Evolutionary conservation across 2,329 filamentous ascomycete species (phyloP).

Genomic region (Davidsoniella neocaledoniae): DNA sequence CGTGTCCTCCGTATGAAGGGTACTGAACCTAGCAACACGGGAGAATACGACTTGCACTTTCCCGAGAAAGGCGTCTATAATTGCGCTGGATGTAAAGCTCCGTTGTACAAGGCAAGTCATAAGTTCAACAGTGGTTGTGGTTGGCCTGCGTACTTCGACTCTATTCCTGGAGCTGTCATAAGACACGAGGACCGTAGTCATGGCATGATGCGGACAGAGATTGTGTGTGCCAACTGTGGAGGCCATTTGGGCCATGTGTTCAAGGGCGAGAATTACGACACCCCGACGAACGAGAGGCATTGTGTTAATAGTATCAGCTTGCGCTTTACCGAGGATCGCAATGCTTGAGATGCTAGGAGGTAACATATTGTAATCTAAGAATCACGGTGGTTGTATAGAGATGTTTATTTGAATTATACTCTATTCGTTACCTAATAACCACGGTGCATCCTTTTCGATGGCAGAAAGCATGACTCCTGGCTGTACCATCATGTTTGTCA

Average conservation of each 20-base stretch:
- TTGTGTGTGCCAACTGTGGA: conserved; percentile 86
- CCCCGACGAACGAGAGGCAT: conserved; percentile 87
- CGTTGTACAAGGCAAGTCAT: conserved; percentile 81
- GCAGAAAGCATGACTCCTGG: conserved; percentile 2
- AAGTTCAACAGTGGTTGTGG: conserved; percentile 96
- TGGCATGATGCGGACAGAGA: conserved; percentile 81
- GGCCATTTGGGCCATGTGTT: conserved; percentile 92
- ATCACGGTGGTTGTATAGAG: not conserved
- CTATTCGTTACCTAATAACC: conserved; percentile 1
- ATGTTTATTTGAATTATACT: too few relatives aligned
- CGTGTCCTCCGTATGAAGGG: conserved; percentile 82
- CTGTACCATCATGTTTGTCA: not conserved
- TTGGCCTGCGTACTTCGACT: conserved; percentile 97
- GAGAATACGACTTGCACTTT: conserved; percentile 77
- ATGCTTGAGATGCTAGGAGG: too few relatives aligned
- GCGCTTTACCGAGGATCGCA: conserved; percentile 41
- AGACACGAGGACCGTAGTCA: conserved; percentile 60
- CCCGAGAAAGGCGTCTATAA: conserved; percentile 62
- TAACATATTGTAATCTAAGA: not conserved
- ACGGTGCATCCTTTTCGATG: conserved; percentile 5
- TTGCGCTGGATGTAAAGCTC: conserved; percentile 72
- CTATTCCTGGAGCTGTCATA: conserved; percentile 75
- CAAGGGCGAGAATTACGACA: conserved; percentile 70
- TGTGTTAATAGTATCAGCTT: conserved; percentile 91
- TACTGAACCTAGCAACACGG: conserved; percentile 66